phyloP scores from a whole-genome alignment of 129 eudicot species.

The Flaveria trinervia region DNA sequence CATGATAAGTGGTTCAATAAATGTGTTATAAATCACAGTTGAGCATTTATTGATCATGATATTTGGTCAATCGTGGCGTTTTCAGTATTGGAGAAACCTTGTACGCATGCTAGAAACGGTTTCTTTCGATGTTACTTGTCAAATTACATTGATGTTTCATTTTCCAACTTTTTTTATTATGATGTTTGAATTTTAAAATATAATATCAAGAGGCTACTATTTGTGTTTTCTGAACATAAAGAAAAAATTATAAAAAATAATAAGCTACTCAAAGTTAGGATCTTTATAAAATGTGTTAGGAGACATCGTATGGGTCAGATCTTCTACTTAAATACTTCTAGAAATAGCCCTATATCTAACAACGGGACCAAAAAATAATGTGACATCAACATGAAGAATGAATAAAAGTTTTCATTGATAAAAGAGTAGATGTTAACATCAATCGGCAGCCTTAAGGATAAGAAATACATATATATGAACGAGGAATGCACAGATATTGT shows the following conservation, averaged over 20 bases:
- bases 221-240: not conserved
- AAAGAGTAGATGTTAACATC: too few relatives aligned
- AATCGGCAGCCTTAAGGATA: too few relatives aligned
- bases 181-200: not conserved
- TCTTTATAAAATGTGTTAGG: too few relatives aligned
- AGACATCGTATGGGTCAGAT: too few relatives aligned
- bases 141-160: conserved; percentile 27
- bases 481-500: too few relatives aligned
- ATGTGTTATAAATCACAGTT: not conserved
- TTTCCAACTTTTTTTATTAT: conserved; percentile 21
- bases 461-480: too few relatives aligned
- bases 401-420: too few relatives aligned
- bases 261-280: not conserved
- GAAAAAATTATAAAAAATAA: not conserved
- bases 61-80: conserved; percentile 24
- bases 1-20: not conserved
- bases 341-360: too few relatives aligned
- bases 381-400: too few relatives aligned
- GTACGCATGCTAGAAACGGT: conserved; percentile 33
- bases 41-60: not conserved
- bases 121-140: conserved; percentile 37
- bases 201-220: too few relatives aligned
- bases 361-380: too few relatives aligned
- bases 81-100: conserved; percentile 32
- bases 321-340: too few relatives aligned